These are phyloP conservation scores for Penicillium egyptiacum DNA, from an alignment of 495 filamentous ascomycete species.

Conservation along the genomic window DNA sequence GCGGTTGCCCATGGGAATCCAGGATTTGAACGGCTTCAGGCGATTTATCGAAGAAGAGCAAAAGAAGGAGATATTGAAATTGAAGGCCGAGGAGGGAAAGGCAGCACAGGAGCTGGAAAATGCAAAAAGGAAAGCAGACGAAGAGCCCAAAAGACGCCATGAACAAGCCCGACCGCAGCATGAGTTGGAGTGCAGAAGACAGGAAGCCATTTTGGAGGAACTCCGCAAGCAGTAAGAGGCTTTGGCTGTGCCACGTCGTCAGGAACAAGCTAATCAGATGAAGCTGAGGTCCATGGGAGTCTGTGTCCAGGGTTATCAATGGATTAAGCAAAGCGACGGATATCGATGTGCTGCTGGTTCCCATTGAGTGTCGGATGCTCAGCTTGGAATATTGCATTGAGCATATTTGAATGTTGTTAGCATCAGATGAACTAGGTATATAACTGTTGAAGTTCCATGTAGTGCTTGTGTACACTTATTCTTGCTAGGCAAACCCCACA, in stretches of 20 bases:
- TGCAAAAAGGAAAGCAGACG: constrained; percentile 22
- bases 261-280: constrained; percentile 43
- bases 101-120: constrained; percentile 13
- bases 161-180: constrained; percentile 37
- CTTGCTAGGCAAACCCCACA: background rate
- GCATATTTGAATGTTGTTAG: background rate
- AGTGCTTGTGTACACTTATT: background rate
- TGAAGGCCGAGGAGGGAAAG: constrained; percentile 21
- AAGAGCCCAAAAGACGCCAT: constrained; percentile 24
- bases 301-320: constrained; percentile 32
- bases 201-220: constrained; percentile 30
- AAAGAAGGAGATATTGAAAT: constrained; percentile 1
- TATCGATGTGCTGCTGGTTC: constrained; percentile 40
- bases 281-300: constrained; percentile 50
- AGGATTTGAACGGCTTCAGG: constrained; percentile 40
- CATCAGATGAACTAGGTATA: background rate
- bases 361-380: constrained; percentile 14
- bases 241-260: constrained; percentile 22
- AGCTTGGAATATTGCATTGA: background rate
- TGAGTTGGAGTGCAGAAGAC: constrained; percentile 32
- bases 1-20: constrained; percentile 37
- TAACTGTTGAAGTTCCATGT: background rate
- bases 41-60: constrained; percentile 45
- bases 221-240: constrained; percentile 27
- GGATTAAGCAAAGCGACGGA: constrained; percentile 31